Base-by-base conservation (phyloP, 768 basidiomycete species). In the Hygrophoropsis aurantiaca region DNA sequence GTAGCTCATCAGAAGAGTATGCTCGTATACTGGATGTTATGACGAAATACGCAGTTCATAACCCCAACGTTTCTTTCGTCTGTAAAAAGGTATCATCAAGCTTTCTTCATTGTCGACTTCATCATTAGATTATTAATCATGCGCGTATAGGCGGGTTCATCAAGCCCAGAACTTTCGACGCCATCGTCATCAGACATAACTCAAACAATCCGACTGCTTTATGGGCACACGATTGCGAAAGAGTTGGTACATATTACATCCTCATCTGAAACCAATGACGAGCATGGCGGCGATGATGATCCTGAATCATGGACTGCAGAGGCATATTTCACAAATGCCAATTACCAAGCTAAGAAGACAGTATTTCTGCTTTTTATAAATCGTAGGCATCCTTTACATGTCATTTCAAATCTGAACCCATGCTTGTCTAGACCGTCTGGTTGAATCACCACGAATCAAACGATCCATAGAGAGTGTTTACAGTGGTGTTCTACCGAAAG, bases 351-450 rank as follows among this genome's bases (percentile, higher is more conserved):
- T 0, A 97, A 94, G 72, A 91, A 88, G 60, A 87, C 78, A 51
- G 74, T 84, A 0, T 88, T 94, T 57, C 68, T 97, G 1, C 71
- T 97, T 9, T 99, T 99, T 68, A 97, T 99, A 57, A 99, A 98
- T 57, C 86, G 95, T 95, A 53, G 48, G 87, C 72, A 2, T 23
- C 30, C 15, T 44, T 13, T 11, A 23, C 15, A 11, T 33, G 20
- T 38, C 24, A 8, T 24, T 24, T 23, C 37, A 11, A 46, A 11
- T 26, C 42, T 55, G 5, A 35, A 1, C 13, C 8, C 34, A 3
- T 27, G 34, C 30, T 15, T 10, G 40, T 18, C 2, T 44, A 98
- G 95, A 97, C 61, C 89, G 97, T 5, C 72, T 94, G 15, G 95
- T 98, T 0, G 94, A 98, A 45, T 95, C 92, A 0, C 69, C 78